Evolutionary conservation across 2,329 filamentous ascomycete species (phyloP).

Genomic region (Cladosporium austrohemisphaericum): DNA sequence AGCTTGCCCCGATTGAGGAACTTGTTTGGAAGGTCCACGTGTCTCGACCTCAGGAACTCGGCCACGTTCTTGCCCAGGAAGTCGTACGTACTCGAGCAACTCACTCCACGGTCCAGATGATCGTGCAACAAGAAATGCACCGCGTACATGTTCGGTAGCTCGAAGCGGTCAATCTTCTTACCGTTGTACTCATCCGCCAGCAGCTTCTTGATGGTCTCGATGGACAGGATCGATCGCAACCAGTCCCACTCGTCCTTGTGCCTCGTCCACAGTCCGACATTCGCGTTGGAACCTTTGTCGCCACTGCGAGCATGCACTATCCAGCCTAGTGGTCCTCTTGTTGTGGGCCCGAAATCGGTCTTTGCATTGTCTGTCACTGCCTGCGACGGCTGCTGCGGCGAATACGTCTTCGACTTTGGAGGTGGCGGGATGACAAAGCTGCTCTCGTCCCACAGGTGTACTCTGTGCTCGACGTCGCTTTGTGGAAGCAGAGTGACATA

Average conservation of each 20-base stretch:
- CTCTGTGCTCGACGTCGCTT: conserved; percentile 25
- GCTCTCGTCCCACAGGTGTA: conserved; percentile 30
- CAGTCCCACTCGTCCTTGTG: conserved; percentile 33
- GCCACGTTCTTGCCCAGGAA: conserved; percentile 34
- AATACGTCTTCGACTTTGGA: conserved; percentile 29
- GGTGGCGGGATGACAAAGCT: conserved; percentile 34
- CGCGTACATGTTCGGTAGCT: conserved; percentile 31
- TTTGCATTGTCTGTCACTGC: conserved; percentile 15
- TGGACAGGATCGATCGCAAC: conserved; percentile 29
- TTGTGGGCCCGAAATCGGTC: conserved; percentile 35
- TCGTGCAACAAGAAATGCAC: conserved; percentile 35
- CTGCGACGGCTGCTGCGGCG: conserved; percentile 35
- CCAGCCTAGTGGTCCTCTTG: conserved; percentile 37
- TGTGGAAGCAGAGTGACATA: conserved; percentile 38
- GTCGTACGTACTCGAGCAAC: conserved; percentile 30
- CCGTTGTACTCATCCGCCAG: conserved; percentile 34
- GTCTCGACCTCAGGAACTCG: conserved; percentile 29
- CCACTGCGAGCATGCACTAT: conserved; percentile 34
- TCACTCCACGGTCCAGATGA: conserved; percentile 33
- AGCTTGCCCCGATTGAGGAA: conserved; percentile 32
- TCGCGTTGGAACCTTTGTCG: conserved; percentile 34
- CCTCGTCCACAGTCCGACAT: conserved; percentile 42
- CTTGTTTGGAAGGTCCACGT: conserved; percentile 30
- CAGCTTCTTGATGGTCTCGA: conserved; percentile 26
- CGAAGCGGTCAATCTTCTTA: conserved; percentile 34